Evolutionary conservation across 2,329 filamentous ascomycete genomes (phyloP), one percentile per base, ranked within the genome.

Genomic region (Camillea tinctor): DNA sequence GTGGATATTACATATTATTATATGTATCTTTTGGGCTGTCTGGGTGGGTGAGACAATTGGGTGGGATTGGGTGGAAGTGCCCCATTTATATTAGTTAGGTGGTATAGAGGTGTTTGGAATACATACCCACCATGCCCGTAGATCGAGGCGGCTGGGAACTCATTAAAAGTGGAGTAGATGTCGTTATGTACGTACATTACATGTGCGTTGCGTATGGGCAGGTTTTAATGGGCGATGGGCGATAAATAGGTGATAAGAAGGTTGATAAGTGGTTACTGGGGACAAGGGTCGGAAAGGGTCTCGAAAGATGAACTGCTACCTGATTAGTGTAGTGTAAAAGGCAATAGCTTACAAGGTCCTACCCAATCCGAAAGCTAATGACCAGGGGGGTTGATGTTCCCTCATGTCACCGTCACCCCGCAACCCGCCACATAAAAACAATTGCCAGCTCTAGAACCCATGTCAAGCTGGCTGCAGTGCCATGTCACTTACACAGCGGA

Each of bases 401-500:
- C 55, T 49, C 64, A 60, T 62, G 65, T 67, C 62, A 67, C 60
- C 64, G 65, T 67, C 62, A 67, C 65, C 65, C 65, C 65, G 65
- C 65, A 66, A 67, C 65, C 64, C 58, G 64, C 58, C 62, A 53
- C 60, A 64, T 56, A 67, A 67, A 67, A 67, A 64, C 65, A 64
- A 19, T 48, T 48, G 26, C 30, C 54, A 56, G 54, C 54, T 51
- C 48, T 30, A 24, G n/a, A 40, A 48, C 23, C 54, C 30, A 50
- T 55, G 54, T 48, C 54, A 40, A 22, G 24, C n/a, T 36, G 23
- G 13, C 36, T 49, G 54, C 54, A 22, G 54, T 55, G 54, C 54
- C 54, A 55, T 48, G 54, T 55, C 54, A 55, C 40, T 44, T 44
- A 49, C 52, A 21, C n/a, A n/a, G n/a, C n/a, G n/a, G 52, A n/a